Conservation (phyloP, 169 alveolate genomes). For the Sarcocystis neurona region DNA sequence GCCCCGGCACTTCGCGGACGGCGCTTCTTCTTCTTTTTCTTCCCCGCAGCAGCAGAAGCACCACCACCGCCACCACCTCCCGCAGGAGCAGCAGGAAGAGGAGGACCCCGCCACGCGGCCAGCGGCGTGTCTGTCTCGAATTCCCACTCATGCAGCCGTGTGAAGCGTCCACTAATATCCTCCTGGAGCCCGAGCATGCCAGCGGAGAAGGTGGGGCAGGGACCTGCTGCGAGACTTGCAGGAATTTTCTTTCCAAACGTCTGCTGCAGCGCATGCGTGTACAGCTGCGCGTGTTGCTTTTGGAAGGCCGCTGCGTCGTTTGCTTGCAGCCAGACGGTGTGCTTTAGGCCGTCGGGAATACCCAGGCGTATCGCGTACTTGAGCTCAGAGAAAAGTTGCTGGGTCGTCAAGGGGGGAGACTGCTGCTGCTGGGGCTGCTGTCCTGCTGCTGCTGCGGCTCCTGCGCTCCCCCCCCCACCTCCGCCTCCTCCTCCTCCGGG, state of each 20-base stretch:
- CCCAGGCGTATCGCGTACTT: conserved; percentile 44
- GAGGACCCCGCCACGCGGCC: conserved; percentile 43
- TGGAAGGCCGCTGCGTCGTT: conserved; percentile 42
- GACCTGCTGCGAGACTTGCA: conserved; percentile 19
- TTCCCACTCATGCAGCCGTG: conserved; percentile 49
- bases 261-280: conserved; percentile 51
- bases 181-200: conserved; percentile 60
- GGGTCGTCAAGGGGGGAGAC: background rate
- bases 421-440: conserved; percentile 1
- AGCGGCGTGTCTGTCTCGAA: conserved; percentile 58
- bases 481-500: conserved; percentile 29
- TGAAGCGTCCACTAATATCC: conserved; percentile 55
- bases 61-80: no score
- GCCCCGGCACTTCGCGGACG: no score
- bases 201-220: conserved; percentile 62
- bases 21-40: no score
- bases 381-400: conserved; percentile 22
- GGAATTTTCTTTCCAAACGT: conserved; percentile 54
- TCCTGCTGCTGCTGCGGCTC: background rate
- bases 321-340: conserved; percentile 48
- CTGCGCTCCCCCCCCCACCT: background rate
- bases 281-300: conserved; percentile 40
- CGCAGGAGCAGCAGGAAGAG: background rate
- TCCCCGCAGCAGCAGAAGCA: no score
- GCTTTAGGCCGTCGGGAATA: conserved; percentile 49